Conservation (phyloP, 305 asterid species). For the Fraxinus ornus region DNA sequence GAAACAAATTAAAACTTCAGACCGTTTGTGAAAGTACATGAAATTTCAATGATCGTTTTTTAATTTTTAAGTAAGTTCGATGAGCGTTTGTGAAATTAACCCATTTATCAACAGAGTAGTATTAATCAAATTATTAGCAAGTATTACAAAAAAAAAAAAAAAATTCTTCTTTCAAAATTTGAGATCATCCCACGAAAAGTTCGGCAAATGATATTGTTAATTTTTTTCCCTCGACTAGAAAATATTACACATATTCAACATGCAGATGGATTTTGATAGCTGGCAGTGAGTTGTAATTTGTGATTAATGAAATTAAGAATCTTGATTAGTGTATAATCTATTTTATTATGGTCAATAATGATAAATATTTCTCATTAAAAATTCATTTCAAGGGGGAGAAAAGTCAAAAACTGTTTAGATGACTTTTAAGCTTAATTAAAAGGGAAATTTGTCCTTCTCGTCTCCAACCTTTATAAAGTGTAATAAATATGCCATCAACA, state of each 20-base stretch:
- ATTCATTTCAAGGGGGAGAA: background rate
- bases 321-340: background rate
- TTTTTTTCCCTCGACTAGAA: background rate
- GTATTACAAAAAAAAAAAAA: background rate
- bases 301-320: background rate
- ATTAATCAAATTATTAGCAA: too few relatives aligned
- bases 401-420: slow-evolving; percentile 1
- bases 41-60: too few relatives aligned
- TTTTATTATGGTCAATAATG: background rate
- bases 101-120: too few relatives aligned
- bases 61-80: too few relatives aligned
- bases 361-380: background rate
- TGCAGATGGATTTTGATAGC: slow-evolving; percentile 1
- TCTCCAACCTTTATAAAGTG: background rate
- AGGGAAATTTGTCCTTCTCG: background rate
- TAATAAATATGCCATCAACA: background rate
- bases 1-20: too few relatives aligned
- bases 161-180: background rate
- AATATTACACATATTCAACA: background rate
- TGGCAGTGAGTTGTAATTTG: background rate
- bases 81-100: too few relatives aligned
- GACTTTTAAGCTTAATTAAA: background rate
- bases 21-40: too few relatives aligned
- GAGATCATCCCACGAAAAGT: background rate
- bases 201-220: background rate